Base-by-base conservation (phyloP, 805 yeast species). In the Wickerhamiella azyma region DNA sequence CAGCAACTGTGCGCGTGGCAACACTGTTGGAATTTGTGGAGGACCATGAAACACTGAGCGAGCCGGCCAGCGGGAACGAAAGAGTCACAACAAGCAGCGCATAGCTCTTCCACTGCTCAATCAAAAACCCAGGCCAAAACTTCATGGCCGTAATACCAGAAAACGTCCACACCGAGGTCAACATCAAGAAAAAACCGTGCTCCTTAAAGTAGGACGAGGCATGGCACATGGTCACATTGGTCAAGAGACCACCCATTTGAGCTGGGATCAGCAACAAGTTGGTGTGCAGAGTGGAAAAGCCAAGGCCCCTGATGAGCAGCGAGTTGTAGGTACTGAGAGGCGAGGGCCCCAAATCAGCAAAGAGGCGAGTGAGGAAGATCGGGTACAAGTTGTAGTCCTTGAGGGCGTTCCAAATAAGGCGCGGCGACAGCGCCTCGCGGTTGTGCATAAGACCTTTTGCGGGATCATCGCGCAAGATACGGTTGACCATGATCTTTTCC, bases 391-490 rank as follows among this genome's bases (percentile, higher is more conserved):
- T 74, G 52, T 66, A 71, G 56, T 77, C 81, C 1, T 54, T 40
- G 7, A 75, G 37, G 2, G 75, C 64, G 24, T 61, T 54, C 52
- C 62, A 58, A 10, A 77, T 51, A 63, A 68, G 69, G 39, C 57
- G 64, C 5, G 61, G 49, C 2, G 68, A 56, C 11, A 77, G 57
- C 5, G 78, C 75, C 52, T 73, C 71, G 53, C 80, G 67, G 53
- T 78, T 78, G 57, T 76, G 68, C 81, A 77, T 76, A 46, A 72
- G 79, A 14, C 82, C 81, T 61, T 72, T 72, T 2, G 70, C 55
- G 10, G 83, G 83, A 55, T 78, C 84, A 56, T 78, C 81, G 50
- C 82, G 64, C 37, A 78, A 59, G 1, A 78, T 68, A 45, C 76
- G 66, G 55, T 78, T 78, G 33, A 75, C 81, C 29, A 76, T 66